phyloP scores from a whole-genome alignment of 345 rosid genomes.

The Gossypium rotundifolium region DNA sequence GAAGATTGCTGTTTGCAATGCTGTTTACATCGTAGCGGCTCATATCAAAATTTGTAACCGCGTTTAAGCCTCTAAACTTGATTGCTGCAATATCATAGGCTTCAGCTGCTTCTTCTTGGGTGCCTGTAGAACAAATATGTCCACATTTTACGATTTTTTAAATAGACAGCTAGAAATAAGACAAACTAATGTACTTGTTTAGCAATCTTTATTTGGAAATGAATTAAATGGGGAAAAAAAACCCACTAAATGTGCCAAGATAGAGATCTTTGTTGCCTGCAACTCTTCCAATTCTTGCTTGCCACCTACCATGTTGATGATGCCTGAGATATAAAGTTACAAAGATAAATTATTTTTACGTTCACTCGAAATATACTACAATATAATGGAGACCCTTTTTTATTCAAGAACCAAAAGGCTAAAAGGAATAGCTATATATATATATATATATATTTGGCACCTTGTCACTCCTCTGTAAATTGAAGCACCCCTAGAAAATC shows the following conservation, averaged over 20 bases:
- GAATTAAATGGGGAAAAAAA: background rate
- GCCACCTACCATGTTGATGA: slow-evolving; percentile 99
- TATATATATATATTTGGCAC: slow-evolving; percentile 20
- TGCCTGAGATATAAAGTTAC: slow-evolving; percentile 41
- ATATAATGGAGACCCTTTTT: too few species aligned
- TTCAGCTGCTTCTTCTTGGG: slow-evolving; percentile 97
- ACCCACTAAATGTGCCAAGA: slow-evolving; percentile 93
- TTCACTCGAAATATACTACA: background rate
- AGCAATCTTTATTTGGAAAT: background rate
- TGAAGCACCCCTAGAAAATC: slow-evolving; percentile 97
- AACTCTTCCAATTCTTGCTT: slow-evolving; percentile 94
- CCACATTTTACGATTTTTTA: background rate
- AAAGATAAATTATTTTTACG: background rate
- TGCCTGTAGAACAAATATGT: slow-evolving; percentile 34
- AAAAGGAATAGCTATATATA: background rate
- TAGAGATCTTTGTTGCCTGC: slow-evolving; percentile 98
- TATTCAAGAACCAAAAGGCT: background rate
- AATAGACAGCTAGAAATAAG: background rate
- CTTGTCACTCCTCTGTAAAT: slow-evolving; percentile 96
- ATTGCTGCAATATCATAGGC: slow-evolving; percentile 98
- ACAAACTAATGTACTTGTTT: too few species aligned
- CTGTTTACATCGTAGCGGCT: slow-evolving; percentile 89
- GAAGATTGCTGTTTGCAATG: slow-evolving; percentile 76
- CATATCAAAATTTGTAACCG: slow-evolving; percentile 90
- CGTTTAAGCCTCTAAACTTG: slow-evolving; percentile 83